phyloP scores from a whole-genome alignment of 345 rosid species.

The Murraya koenigii region DNA sequence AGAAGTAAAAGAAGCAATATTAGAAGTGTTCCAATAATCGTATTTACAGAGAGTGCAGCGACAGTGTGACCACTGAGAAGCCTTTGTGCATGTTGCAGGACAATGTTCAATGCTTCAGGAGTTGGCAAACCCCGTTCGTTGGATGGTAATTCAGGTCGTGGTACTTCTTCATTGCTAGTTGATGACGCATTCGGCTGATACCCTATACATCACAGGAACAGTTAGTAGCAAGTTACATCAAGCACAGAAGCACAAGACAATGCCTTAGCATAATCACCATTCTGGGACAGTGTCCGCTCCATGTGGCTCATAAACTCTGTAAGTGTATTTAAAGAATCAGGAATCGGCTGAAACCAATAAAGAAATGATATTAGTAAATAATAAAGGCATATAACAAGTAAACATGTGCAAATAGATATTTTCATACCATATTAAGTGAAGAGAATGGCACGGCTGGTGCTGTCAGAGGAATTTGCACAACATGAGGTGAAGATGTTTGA shows the following conservation, averaged over 20 bases:
- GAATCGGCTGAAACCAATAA: conserved; percentile 65
- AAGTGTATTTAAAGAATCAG: conserved; percentile 74
- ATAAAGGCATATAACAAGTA: not conserved
- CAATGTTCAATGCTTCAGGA: conserved; percentile 59
- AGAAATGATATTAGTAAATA: conserved; percentile 5
- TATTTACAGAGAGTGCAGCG: conserved; percentile 66
- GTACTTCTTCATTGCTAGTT: conserved; percentile 30
- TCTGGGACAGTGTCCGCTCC: conserved; percentile 65
- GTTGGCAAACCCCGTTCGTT: conserved; percentile 53
- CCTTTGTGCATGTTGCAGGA: conserved; percentile 58
- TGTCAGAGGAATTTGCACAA: conserved; percentile 61
- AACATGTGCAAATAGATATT: not conserved
- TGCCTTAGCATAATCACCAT: conserved; percentile 44
- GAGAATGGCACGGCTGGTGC: conserved; percentile 63
- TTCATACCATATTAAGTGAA: conserved; percentile 54
- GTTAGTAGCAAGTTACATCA: conserved; percentile 15
- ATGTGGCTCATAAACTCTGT: conserved; percentile 67
- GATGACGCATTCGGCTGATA: conserved; percentile 45
- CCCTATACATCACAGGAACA: conserved; percentile 41
- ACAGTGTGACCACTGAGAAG: conserved; percentile 58
- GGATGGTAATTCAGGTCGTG: conserved; percentile 49
- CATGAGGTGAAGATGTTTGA: conserved; percentile 50
- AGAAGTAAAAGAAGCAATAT: not conserved
- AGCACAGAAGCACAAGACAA: conserved; percentile 1
- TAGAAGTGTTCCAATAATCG: conserved; percentile 3